Percentiles rank a stretch among this genome's conserved stretches.
These are phyloP conservation scores for Boechera retrofracta DNA, from an alignment of 345 rosid species.

Conservation along the genomic window DNA sequence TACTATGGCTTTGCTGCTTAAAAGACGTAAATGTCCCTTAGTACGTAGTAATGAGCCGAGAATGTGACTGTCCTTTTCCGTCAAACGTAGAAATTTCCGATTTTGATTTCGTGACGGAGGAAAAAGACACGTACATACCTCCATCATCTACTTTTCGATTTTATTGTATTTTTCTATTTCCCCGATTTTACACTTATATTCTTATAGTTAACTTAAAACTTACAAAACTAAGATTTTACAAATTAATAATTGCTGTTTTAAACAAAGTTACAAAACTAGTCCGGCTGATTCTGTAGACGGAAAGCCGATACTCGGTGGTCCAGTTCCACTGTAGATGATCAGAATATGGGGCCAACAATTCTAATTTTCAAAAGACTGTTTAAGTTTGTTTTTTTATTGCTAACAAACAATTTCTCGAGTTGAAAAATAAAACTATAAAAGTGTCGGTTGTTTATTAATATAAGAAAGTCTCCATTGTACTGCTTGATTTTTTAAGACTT, in stretches of 20 bases:
- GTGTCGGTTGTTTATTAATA: neutral
- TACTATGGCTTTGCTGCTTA: neutral
- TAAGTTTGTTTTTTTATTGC: constrained; percentile 4
- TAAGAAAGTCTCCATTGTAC: constrained; percentile 2
- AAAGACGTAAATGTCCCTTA: constrained; percentile 38
- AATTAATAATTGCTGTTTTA: neutral
- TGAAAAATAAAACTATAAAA: neutral
- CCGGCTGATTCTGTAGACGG: constrained; percentile 29
- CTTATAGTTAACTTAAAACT: too few relatives aligned
- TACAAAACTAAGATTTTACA: neutral
- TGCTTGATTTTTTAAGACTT: neutral
- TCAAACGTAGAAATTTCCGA: neutral
- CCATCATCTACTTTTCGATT: constrained; percentile 26
- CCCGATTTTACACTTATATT: neutral
- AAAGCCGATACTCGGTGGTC: constrained; percentile 36
- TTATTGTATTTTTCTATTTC: neutral
- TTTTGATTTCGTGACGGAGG: constrained; percentile 42
- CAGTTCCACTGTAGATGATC: neutral
- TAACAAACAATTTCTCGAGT: neutral
- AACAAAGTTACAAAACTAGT: neutral
- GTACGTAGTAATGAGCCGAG: neutral
- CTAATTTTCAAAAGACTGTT: constrained; percentile 11
- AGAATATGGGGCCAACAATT: constrained; percentile 25
- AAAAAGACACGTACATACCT: constrained; percentile 36
- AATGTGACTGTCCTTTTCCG: constrained; percentile 35